Percentiles rank a stretch among this genome's conserved stretches.
Evolutionary conservation across 805 yeast genomes (phyloP).

Genomic region (Saccharomycopsis lassenensis): DNA sequence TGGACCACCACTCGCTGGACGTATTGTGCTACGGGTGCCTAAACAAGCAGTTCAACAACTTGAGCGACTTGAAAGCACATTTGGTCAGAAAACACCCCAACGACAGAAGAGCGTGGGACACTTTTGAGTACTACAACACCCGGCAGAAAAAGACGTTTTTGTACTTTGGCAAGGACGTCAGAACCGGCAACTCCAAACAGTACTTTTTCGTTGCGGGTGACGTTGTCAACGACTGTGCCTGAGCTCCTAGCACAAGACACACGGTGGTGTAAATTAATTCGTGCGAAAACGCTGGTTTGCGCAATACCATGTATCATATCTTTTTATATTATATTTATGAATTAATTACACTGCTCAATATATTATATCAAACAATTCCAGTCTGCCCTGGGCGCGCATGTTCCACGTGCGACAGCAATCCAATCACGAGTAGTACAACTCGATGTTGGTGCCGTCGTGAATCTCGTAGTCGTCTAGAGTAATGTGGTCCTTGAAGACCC

Average conservation of each 20-base stretch:
- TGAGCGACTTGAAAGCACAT: constrained; percentile 6
- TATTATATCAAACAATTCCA: no score
- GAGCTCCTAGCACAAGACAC: no score
- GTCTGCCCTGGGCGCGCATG: not conserved
- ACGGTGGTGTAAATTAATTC: no score
- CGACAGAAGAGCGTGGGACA: constrained; percentile 14
- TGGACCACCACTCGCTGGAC: constrained; percentile 2
- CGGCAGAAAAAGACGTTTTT: constrained; percentile 7
- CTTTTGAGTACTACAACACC: constrained; percentile 3
- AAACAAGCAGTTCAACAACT: not conserved
- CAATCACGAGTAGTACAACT: constrained; percentile 55
- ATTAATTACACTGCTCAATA: no score
- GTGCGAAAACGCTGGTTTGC: no score
- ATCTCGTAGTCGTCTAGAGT: constrained; percentile 90
- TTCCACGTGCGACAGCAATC: not conserved
- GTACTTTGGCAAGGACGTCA: constrained; percentile 7
- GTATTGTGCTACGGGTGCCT: constrained; percentile 14
- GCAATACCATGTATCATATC: no score
- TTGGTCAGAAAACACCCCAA: constrained; percentile 5
- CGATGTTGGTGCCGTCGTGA: constrained; percentile 80
- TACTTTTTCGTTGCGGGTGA: constrained; percentile 8
- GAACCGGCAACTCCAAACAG: constrained; percentile 5
- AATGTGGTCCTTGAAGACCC: constrained; percentile 79
- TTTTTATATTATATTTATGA: no score
- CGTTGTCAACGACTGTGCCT: constrained; percentile 7